phyloP scores from a whole-genome alignment of 768 basidiomycete species.

The Pisolithus albus region DNA sequence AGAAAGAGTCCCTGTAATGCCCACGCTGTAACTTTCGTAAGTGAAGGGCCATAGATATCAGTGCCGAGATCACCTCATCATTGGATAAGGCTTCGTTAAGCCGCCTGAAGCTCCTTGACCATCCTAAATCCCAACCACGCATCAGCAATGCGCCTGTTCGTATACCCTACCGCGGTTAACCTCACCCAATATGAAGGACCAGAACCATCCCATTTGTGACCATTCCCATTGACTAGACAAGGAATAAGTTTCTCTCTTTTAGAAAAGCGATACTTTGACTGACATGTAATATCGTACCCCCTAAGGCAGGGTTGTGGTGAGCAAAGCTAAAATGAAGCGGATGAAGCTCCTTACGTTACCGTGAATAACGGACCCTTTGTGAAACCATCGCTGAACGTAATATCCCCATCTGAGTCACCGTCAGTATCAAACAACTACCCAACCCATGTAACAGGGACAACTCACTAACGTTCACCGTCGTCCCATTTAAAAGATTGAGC shows the following conservation, averaged over 20 bases:
- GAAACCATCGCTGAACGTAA: conserved; percentile 44
- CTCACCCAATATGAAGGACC: conserved; percentile 40
- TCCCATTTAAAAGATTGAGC: conserved; percentile 39
- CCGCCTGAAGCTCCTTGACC: conserved; percentile 15
- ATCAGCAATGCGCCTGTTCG: background rate
- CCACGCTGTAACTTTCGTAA: conserved; percentile 22
- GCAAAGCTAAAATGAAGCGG: background rate
- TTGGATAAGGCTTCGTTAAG: conserved; percentile 25
- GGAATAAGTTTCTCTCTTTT: background rate
- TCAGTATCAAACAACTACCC: background rate
- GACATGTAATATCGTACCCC: conserved; percentile 44
- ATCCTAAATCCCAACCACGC: conserved; percentile 15
- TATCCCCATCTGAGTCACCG: conserved; percentile 42
- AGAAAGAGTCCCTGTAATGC: conserved; percentile 34
- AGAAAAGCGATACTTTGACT: conserved; percentile 7
- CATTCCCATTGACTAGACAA: conserved; percentile 34
- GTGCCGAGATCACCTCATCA: conserved; percentile 31
- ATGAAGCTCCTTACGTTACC: conserved; percentile 32
- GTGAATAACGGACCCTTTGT: conserved; percentile 53
- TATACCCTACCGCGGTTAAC: no score
- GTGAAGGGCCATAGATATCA: background rate
- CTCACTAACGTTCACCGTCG: conserved; percentile 55
- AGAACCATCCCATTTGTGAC: conserved; percentile 34
- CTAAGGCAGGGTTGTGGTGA: conserved; percentile 20
- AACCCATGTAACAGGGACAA: background rate